Evolutionary conservation across 177 flowering plant genomes (phyloP).

Genomic region (Vitis hybrid): DNA sequence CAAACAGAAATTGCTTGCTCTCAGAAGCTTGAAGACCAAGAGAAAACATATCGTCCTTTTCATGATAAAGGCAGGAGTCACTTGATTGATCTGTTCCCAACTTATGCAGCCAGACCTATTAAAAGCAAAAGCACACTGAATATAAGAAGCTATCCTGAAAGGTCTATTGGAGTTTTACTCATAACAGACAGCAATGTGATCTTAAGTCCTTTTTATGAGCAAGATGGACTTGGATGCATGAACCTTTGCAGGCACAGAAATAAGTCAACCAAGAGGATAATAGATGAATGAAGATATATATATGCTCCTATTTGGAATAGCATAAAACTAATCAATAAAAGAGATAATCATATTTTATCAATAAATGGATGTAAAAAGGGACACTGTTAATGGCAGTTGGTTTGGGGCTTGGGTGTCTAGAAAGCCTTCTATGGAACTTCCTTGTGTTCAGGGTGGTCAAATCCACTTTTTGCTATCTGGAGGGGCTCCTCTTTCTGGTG

Average conservation of each 20-base stretch:
- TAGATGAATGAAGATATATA: too few species aligned
- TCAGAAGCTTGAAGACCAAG: constrained; percentile 76
- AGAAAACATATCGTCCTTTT: constrained; percentile 74
- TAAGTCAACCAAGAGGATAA: too few species aligned
- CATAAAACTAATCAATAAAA: too few species aligned
- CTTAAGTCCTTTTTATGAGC: too few species aligned
- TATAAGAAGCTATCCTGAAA: neutral
- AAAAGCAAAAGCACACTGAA: constrained; percentile 2
- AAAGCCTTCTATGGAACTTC: constrained; percentile 71
- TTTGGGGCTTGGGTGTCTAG: constrained; percentile 96
- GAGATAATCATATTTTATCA: too few species aligned
- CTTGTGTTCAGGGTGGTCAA: constrained; percentile 88
- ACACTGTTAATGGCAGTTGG: constrained; percentile 76
- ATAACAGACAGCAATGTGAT: too few species aligned
- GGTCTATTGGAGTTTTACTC: too few species aligned
- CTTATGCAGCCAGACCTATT: constrained; percentile 69
- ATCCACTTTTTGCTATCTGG: constrained; percentile 91
- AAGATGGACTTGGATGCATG: too few species aligned
- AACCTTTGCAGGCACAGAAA: too few species aligned
- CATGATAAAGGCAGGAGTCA: constrained; percentile 62
- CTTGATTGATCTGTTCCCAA: constrained; percentile 58
- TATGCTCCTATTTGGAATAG: too few species aligned
- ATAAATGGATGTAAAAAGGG: too few species aligned
- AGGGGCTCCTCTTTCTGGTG: constrained; percentile 95
- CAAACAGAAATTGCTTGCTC: constrained; percentile 79